Evolutionary conservation across 2,329 filamentous ascomycete species (phyloP).

Genomic region (Fusarium sp.): DNA sequence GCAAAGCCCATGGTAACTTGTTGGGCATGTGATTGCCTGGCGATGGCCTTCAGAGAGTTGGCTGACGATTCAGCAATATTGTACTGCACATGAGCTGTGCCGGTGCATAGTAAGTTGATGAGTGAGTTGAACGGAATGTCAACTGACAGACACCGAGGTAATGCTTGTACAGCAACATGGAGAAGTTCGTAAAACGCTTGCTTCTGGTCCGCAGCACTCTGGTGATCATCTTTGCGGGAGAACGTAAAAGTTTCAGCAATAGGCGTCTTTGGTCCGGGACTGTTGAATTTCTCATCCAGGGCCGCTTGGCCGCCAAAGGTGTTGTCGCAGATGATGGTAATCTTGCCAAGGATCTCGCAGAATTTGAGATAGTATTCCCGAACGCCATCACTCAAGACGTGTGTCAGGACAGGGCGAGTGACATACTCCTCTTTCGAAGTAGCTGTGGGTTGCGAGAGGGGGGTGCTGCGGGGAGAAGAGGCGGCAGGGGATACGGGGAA

Average conservation of each 20-base stretch:
- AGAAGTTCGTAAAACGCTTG: conserved; percentile 96
- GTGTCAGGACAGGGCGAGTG: conserved; percentile 71
- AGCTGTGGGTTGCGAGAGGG: conserved; percentile 39
- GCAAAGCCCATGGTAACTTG: conserved; percentile 97
- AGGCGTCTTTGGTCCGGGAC: conserved; percentile 90
- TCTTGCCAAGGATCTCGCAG: conserved; percentile 94
- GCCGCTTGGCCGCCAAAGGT: conserved; percentile 96
- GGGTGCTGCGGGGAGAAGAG: conserved; percentile 47
- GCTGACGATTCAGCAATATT: conserved; percentile 94
- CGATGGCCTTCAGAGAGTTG: conserved; percentile 93
- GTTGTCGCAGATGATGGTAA: conserved; percentile 96
- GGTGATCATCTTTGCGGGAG: conserved; percentile 80
- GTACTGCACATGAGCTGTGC: conserved; percentile 92
- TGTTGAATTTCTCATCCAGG: conserved; percentile 92
- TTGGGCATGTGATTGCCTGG: conserved; percentile 90
- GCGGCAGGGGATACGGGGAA: conserved; percentile 58
- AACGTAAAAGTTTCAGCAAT: conserved; percentile 96
- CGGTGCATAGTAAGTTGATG: conserved; percentile 94
- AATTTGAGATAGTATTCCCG: conserved; percentile 90
- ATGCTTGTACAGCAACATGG: conserved; percentile 92
- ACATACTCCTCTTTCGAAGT: conserved; percentile 69
- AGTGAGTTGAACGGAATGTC: conserved; percentile 93
- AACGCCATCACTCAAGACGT: conserved; percentile 77
- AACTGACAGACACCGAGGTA: conserved; percentile 91
- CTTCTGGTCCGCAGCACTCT: conserved; percentile 80